phyloP scores from a whole-genome alignment of 202 grass and related monocot species.

The Cymbopogon flexuosus region DNA sequence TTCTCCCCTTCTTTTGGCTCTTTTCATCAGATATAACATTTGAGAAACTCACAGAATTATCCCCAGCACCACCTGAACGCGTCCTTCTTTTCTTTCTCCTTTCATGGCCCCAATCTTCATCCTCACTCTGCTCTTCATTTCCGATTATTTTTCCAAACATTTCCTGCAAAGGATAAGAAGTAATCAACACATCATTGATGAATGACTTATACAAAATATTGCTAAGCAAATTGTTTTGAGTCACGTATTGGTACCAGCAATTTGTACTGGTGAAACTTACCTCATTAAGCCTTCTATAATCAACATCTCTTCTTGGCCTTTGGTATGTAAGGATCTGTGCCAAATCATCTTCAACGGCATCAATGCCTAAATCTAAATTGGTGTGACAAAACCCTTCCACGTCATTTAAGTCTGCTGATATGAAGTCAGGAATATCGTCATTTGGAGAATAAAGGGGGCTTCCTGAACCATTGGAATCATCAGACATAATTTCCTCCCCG shows the following conservation, averaged over 20 bases:
- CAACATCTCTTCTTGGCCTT: slow-evolving; percentile 65
- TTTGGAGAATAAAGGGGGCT: slow-evolving; percentile 64
- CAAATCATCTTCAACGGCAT: slow-evolving; percentile 48
- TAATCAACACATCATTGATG: slow-evolving; percentile 3
- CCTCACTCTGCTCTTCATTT: slow-evolving; percentile 69
- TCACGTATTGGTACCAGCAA: not conserved
- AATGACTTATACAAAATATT: not conserved
- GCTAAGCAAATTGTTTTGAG: not conserved
- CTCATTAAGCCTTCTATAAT: slow-evolving; percentile 86
- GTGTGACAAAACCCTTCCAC: slow-evolving; percentile 35
- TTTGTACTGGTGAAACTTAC: slow-evolving; percentile 47
- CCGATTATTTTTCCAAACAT: slow-evolving; percentile 83
- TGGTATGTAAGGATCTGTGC: slow-evolving; percentile 45
- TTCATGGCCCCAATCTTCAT: slow-evolving; percentile 76
- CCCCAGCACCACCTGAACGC: slow-evolving; percentile 20
- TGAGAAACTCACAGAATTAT: slow-evolving; percentile 28
- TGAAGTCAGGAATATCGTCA: slow-evolving; percentile 55
- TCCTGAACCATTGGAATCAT: slow-evolving; percentile 56
- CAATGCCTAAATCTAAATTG: slow-evolving; percentile 37
- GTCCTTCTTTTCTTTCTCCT: slow-evolving; percentile 64
- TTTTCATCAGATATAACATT: slow-evolving; percentile 42
- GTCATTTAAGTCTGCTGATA: slow-evolving; percentile 42
- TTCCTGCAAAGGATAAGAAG: slow-evolving; percentile 46
- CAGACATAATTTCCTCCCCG: slow-evolving; percentile 49
- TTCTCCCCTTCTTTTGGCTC: slow-evolving; percentile 39